These are phyloP conservation scores for Pseudogymnoascus sp. DNA, from an alignment of 2,329 filamentous ascomycete genomes.

Conservation along the genomic window DNA sequence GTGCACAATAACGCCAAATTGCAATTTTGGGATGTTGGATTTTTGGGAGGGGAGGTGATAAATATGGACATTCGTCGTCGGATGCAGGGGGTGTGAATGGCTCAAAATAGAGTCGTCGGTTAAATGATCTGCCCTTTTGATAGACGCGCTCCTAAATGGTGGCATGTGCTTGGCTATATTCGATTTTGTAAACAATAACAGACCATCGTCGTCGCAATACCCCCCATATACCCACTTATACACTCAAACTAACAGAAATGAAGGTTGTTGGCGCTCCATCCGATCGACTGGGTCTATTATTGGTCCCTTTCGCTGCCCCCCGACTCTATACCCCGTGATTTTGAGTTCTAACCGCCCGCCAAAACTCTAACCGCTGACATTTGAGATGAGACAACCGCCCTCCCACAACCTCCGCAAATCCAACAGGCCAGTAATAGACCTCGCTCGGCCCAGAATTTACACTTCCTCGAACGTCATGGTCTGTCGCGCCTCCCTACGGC, in stretches of 20 bases:
- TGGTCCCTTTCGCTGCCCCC: background rate
- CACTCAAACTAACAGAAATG: background rate
- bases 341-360: slow-evolving; percentile 9
- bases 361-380: slow-evolving; percentile 9
- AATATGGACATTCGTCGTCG: background rate
- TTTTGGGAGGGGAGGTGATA: background rate
- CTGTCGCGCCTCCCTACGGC: slow-evolving; percentile 4
- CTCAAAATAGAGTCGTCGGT: slow-evolving; percentile 1
- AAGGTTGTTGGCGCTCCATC: background rate
- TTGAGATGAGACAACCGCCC: slow-evolving; percentile 11
- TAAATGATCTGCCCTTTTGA: slow-evolving; percentile 3
- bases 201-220: slow-evolving; percentile 1
- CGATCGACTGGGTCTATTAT: background rate
- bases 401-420: background rate
- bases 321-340: background rate
- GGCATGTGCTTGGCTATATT: slow-evolving; percentile 6
- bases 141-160: slow-evolving; percentile 7
- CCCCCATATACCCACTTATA: background rate
- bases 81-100: background rate
- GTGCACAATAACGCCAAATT: background rate
- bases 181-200: slow-evolving; percentile 8
- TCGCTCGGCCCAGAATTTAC: background rate
- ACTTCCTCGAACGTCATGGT: background rate
- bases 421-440: background rate
- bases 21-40: background rate